Percentiles rank a stretch among this genome's conserved stretches.
Conservation (phyloP, 164 flowering plant genomes). For the Nelumbo lutea region DNA sequence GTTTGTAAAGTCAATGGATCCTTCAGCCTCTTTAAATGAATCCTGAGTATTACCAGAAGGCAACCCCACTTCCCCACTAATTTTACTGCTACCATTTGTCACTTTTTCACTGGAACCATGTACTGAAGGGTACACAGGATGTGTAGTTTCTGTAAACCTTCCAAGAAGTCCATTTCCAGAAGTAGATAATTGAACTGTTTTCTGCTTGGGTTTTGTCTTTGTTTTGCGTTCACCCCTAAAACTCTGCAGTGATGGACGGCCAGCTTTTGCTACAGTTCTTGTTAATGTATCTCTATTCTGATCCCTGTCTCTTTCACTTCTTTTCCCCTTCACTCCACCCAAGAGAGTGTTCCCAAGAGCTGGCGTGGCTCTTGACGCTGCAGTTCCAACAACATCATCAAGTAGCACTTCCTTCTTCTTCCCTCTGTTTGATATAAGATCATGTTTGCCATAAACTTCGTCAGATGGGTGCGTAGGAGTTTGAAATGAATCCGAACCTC, state of each 20-base stretch:
- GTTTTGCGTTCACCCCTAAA: constrained; percentile 57
- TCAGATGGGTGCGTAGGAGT: constrained; percentile 24
- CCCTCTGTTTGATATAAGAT: constrained; percentile 45
- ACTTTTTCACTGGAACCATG: constrained; percentile 21
- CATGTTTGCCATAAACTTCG: constrained; percentile 46
- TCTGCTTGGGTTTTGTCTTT: constrained; percentile 75
- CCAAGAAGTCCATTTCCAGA: constrained; percentile 42
- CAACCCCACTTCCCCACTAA: constrained; percentile 24
- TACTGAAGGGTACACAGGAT: constrained; percentile 23
- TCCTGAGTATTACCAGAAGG: constrained; percentile 19
- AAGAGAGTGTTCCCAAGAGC: constrained; percentile 31
- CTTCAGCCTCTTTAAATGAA: constrained; percentile 32
- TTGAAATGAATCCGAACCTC: constrained; percentile 28
- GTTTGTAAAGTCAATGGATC: constrained; percentile 33
- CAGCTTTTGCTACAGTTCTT: constrained; percentile 44
- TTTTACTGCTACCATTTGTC: constrained; percentile 16
- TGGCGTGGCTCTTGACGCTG: constrained; percentile 36
- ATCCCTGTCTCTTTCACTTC: constrained; percentile 71
- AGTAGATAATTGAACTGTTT: constrained; percentile 50
- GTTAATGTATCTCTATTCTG: constrained; percentile 26
- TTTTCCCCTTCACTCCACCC: constrained; percentile 69
- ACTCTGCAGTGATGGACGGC: constrained; percentile 36
- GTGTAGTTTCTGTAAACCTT: constrained; percentile 24
- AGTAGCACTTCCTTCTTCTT: constrained; percentile 71
- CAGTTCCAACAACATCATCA: constrained; percentile 58